Evolutionary conservation across 2,329 filamentous ascomycete species (phyloP).

Genomic region (Tolypocladium endophyticum): DNA sequence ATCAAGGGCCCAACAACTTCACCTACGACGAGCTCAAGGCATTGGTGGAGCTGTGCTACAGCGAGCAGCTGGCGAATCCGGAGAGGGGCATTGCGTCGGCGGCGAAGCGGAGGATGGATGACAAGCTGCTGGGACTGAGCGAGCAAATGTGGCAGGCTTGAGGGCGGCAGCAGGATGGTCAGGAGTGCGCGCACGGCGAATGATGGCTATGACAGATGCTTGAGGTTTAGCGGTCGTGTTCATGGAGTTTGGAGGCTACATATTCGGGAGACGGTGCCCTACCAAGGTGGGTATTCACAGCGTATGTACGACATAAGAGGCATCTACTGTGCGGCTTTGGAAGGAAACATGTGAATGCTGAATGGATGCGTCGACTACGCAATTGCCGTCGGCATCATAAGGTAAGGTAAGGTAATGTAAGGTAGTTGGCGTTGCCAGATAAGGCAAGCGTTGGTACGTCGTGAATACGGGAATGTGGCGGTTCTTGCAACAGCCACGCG

Average conservation of each 20-base stretch:
- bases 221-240: background rate
- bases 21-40: conserved; percentile 57
- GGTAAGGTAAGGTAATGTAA: too few species aligned
- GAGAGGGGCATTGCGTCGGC: conserved; percentile 57
- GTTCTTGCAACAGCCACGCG: background rate
- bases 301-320: background rate
- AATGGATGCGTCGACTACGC: too few species aligned
- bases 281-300: background rate
- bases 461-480: background rate
- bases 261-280: background rate
- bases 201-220: background rate
- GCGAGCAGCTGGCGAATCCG: conserved; percentile 53
- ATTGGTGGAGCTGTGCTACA: conserved; percentile 57
- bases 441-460: background rate
- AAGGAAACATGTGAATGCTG: too few species aligned
- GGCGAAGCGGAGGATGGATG: conserved; percentile 59
- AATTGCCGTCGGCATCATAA: too few species aligned
- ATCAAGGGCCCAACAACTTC: conserved; percentile 33
- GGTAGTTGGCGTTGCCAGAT: background rate
- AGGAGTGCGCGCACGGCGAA: background rate
- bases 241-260: background rate
- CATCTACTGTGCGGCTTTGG: background rate
- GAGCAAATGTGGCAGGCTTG: conserved; percentile 59
- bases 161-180: background rate
- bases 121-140: conserved; percentile 58